Evolutionary conservation across 108 stramenopile genomes (phyloP), one percentile per base, ranked within the genome.

Genomic region (Schizochytrium sp.): DNA sequence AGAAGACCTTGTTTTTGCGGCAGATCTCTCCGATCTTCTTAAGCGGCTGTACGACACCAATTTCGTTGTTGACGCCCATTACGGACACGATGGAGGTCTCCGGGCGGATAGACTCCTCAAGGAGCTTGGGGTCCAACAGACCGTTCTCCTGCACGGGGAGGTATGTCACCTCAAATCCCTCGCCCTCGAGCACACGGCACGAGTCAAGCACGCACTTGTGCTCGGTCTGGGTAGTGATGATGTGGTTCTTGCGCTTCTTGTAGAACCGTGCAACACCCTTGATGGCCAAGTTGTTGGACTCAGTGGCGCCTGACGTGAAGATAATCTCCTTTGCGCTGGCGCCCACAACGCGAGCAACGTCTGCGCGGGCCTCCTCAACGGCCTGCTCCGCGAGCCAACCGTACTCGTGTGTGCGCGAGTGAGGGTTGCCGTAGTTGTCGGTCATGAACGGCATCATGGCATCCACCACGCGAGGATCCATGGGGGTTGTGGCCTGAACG

Each of bases 51-150:
- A 98, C 88, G 46, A 98, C 98, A 13, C 99, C 99, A 91, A 99
- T 99, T 93, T 99, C 99, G 93, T 99, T 99, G 95, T 99, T 99
- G 64, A 99, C 98, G 12, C 97, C 98, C 99, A 99, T 99, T 88
- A 99, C 95, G 83, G 95, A 95, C 50, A 98, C 95, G 72, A 98
- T 88, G n/a, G 94, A 91, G 45, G 99, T 99, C 76, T 99, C 97
- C 15, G 94, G 96, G n/a, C 97, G 95, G 91, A 99, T 95, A 61
- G 96, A 96, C 28, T 89, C 93, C 89, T 95, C 91, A 46, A 99
- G 94, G 90, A 96, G 91, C 19, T 96, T 93, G 93, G 98, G 93
- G 91, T 98, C 96, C 41, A 99, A 93, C 41, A 97, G 93, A 40
- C 99, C 99, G 42, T 97, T 98, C 10, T 94, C 88, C 88, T 94